phyloP scores from a whole-genome alignment of 2,329 filamentous ascomycete genomes.

The Colletotrichum camelliae region DNA sequence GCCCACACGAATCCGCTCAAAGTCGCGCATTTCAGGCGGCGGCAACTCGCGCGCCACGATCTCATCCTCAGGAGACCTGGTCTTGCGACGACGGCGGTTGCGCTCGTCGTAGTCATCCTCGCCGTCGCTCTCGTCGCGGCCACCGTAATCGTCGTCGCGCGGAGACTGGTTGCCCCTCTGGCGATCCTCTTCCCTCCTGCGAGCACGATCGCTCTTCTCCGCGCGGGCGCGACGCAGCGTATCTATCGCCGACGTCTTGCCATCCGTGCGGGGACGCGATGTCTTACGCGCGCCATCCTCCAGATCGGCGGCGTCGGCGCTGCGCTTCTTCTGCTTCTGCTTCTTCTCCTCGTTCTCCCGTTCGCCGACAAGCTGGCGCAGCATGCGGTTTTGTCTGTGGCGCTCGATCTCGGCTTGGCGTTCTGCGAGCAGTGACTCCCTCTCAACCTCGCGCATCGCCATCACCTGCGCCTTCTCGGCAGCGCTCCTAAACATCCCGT shows the following conservation, averaged over 20 bases:
- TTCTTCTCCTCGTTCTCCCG: conserved; percentile 67
- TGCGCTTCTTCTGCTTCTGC: conserved; percentile 74
- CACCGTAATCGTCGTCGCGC: conserved; percentile 57
- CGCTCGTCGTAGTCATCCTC: conserved; percentile 45
- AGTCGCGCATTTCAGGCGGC: conserved; percentile 77
- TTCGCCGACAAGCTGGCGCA: conserved; percentile 77
- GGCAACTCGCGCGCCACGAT: conserved; percentile 72
- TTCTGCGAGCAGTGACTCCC: conserved; percentile 88
- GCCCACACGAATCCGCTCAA: conserved; percentile 83
- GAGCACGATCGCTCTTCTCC: conserved; percentile 68
- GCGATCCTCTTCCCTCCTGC: conserved; percentile 66
- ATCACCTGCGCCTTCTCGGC: conserved; percentile 81
- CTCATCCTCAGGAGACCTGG: conserved; percentile 65
- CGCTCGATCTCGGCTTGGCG: conserved; percentile 83
- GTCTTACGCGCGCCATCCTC: conserved; percentile 80
- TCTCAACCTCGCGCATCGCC: conserved; percentile 86
- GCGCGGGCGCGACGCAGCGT: conserved; percentile 65
- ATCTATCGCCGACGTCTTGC: conserved; percentile 77
- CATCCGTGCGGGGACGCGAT: conserved; percentile 73
- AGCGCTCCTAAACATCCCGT: conserved; percentile 80
- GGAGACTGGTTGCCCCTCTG: conserved; percentile 54
- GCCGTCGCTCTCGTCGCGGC: conserved; percentile 75
- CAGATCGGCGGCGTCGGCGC: conserved; percentile 78
- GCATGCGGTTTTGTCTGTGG: conserved; percentile 79
- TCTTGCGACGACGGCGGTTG: conserved; percentile 47